Percentiles rank a stretch among this genome's conserved stretches.
phyloP scores from a whole-genome alignment of 1,284 basidiomycete species.

The Tilletia walkeri region DNA sequence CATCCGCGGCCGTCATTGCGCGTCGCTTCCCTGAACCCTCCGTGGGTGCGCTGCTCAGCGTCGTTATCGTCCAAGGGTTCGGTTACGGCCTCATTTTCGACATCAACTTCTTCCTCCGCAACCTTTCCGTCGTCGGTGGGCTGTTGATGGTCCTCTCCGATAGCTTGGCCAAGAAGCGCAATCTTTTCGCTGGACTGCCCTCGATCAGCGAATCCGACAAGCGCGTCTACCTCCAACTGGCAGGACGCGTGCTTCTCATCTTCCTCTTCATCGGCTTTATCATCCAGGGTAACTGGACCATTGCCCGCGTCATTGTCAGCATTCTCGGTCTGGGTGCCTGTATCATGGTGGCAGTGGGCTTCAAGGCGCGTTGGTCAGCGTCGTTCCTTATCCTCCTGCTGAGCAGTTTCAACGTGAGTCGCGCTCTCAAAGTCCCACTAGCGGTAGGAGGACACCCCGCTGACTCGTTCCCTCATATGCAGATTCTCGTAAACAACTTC shows the following conservation, averaged over 20 bases:
- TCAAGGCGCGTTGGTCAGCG: slow-evolving; percentile 98
- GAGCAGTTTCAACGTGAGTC: slow-evolving; percentile 78
- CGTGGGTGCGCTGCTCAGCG: slow-evolving; percentile 80
- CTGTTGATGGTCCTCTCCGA: slow-evolving; percentile 98
- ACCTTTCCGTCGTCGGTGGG: slow-evolving; percentile 85
- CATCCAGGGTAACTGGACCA: slow-evolving; percentile 84
- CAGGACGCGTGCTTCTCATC: slow-evolving; percentile 93
- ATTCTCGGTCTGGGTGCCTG: slow-evolving; percentile 70
- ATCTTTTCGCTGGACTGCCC: slow-evolving; percentile 84
- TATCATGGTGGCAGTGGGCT: slow-evolving; percentile 94
- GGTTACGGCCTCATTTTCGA: slow-evolving; percentile 95
- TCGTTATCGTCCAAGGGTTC: slow-evolving; percentile 88
- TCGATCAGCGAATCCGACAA: slow-evolving; percentile 85
- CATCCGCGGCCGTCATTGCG: slow-evolving; percentile 81
- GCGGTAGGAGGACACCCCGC: not conserved
- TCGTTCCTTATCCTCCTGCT: slow-evolving; percentile 91
- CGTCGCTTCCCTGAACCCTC: slow-evolving; percentile 86
- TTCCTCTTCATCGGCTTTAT: slow-evolving; percentile 99
- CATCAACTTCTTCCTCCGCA: slow-evolving; percentile 98
- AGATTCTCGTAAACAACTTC: slow-evolving; percentile 93
- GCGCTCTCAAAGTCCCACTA: not conserved
- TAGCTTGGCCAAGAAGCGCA: slow-evolving; percentile 75
- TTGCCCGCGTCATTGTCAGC: slow-evolving; percentile 80
- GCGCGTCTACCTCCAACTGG: slow-evolving; percentile 90
- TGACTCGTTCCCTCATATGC: slow-evolving; percentile 15